A percentile compares a stretch with the other conserved stretches of the same genome.
phyloP scores from a whole-genome alignment of 1,284 basidiomycete species.

The Agroathelia rolfsii region DNA sequence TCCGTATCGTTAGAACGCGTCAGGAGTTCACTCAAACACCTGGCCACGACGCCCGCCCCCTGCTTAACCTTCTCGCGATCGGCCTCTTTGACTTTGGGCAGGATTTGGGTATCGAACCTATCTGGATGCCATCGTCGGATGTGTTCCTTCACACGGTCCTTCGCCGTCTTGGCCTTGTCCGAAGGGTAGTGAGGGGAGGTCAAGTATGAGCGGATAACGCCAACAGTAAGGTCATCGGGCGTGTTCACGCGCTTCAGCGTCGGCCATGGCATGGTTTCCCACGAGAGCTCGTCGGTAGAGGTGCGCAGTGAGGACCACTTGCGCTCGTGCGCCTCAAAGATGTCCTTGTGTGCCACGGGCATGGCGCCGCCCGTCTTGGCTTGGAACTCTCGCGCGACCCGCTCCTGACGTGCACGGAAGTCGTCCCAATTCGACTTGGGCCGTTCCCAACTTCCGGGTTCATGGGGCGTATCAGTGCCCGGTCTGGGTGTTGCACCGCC shows the following conservation, averaged over 20 bases:
- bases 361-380: conserved; percentile 37
- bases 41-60: conserved; percentile 39
- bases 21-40: conserved; percentile 48
- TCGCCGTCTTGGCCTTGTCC: conserved; percentile 36
- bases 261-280: conserved; percentile 66
- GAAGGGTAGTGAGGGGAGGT: conserved; percentile 39
- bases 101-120: conserved; percentile 37
- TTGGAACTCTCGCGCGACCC: conserved; percentile 23
- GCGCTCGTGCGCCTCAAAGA: conserved; percentile 21
- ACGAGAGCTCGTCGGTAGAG: conserved; percentile 25
- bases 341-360: conserved; percentile 51
- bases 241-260: conserved; percentile 41
- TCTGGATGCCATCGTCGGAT: conserved; percentile 49
- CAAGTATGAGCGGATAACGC: conserved; percentile 48
- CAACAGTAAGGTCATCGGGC: conserved; percentile 49
- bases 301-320: conserved; percentile 13
- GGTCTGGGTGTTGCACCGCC: conserved; percentile 27
- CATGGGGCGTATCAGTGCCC: too few species aligned
- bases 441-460: too few species aligned
- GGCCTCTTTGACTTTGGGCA: conserved; percentile 40
- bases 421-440: too few species aligned
- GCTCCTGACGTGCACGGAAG: too few species aligned
- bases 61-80: conserved; percentile 37
- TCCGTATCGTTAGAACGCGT: conserved; percentile 19
- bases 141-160: conserved; percentile 53